A percentile compares a stretch with the other conserved stretches of the same genome.
These are phyloP conservation scores for Begonia masoniana DNA, from an alignment of 306 rosid genomes.

Conservation along the genomic window DNA sequence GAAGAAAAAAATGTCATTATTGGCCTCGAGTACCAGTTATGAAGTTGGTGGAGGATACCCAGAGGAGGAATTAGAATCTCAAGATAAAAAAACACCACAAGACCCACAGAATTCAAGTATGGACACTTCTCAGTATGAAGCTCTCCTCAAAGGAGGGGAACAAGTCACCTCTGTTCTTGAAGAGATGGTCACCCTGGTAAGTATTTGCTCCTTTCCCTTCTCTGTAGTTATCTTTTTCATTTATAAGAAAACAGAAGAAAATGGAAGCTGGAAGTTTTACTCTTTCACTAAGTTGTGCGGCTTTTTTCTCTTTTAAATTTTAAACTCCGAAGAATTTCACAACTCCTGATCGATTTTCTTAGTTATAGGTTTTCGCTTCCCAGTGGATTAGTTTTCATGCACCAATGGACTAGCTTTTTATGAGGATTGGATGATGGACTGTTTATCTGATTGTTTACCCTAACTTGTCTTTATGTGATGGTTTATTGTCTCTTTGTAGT, in stretches of 20 bases:
- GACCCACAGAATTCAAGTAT: slow-evolving; percentile 13
- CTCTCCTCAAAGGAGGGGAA: slow-evolving; percentile 79
- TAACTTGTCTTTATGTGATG: too few relatives aligned
- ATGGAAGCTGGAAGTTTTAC: too few relatives aligned
- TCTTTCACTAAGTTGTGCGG: too few relatives aligned
- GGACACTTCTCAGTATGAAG: slow-evolving; percentile 37
- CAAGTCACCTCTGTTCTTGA: slow-evolving; percentile 83
- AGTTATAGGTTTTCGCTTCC: too few relatives aligned
- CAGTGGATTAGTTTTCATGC: too few relatives aligned
- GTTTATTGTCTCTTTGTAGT: too few relatives aligned
- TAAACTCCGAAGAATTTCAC: too few relatives aligned
- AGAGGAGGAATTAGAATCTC: slow-evolving; percentile 20
- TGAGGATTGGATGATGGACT: too few relatives aligned
- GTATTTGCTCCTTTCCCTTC: slow-evolving; percentile 5
- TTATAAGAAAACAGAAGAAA: background rate
- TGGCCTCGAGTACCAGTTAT: slow-evolving; percentile 20
- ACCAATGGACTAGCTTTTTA: too few relatives aligned
- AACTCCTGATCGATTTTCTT: too few relatives aligned
- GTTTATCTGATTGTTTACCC: too few relatives aligned
- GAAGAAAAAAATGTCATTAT: slow-evolving; percentile 2
- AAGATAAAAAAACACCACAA: slow-evolving; percentile 9
- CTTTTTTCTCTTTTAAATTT: too few relatives aligned
- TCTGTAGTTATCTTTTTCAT: background rate
- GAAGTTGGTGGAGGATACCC: slow-evolving; percentile 79
- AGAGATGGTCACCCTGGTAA: slow-evolving; percentile 62